A percentile compares a stretch with the other conserved stretches of the same genome.
Evolutionary conservation across 768 basidiomycete genomes (phyloP).

Genomic region (Tylopilus vinaceipallidus): DNA sequence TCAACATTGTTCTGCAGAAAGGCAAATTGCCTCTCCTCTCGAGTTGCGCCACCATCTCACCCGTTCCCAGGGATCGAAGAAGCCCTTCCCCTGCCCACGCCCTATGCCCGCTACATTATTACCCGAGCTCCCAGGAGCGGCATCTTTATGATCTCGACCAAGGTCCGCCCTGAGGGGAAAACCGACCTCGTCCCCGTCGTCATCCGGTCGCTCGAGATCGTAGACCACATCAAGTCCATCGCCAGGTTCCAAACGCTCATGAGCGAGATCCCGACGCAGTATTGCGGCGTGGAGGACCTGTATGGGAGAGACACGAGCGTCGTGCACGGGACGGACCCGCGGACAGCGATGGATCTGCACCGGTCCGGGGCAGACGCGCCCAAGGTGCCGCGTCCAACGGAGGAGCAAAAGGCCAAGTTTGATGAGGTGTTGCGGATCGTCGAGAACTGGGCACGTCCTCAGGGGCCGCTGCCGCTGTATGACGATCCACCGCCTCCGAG

Average conservation of each 20-base stretch:
- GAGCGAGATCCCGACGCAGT: constrained; percentile 39
- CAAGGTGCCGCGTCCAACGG: constrained; percentile 50
- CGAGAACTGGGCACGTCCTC: constrained; percentile 38
- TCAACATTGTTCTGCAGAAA: constrained; percentile 6
- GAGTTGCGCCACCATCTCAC: background rate
- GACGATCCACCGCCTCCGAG: no score
- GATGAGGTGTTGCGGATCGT: constrained; percentile 67
- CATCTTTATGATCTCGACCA: constrained; percentile 45
- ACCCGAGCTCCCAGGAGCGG: constrained; percentile 36
- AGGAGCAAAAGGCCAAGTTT: constrained; percentile 63
- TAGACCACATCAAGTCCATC: constrained; percentile 2
- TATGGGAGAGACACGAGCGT: constrained; percentile 69
- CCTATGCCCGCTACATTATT: constrained; percentile 52
- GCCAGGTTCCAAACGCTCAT: constrained; percentile 54
- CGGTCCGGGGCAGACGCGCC: constrained; percentile 54
- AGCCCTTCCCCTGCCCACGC: constrained; percentile 67
- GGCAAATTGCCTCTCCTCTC: background rate
- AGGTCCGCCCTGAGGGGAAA: constrained; percentile 46
- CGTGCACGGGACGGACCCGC: constrained; percentile 40
- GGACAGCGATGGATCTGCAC: background rate
- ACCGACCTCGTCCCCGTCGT: constrained; percentile 44
- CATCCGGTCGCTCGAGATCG: constrained; percentile 39
- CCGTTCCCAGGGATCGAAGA: constrained; percentile 36
- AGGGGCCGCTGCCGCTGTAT: background rate
- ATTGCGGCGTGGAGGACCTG: constrained; percentile 62